Evolutionary conservation across 495 filamentous ascomycete species (phyloP), one percentile per base, ranked within the genome.

Genomic region (Aspergillus taichungensis): DNA sequence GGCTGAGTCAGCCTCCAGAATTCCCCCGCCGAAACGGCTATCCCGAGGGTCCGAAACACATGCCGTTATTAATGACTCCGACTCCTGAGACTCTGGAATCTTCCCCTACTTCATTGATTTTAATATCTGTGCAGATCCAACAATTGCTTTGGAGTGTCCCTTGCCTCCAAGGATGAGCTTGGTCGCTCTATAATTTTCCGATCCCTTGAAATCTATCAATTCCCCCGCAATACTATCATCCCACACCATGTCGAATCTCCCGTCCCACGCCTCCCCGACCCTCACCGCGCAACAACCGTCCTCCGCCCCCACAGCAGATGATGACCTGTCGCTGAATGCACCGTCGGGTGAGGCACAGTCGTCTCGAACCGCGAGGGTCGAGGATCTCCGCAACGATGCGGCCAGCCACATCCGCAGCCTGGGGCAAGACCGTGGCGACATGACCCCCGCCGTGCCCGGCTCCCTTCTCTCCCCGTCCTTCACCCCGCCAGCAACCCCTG

Each of bases 401-500:
- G 36, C 24, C 7, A 60, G 53, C 37, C 52, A 60, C 30, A 42
- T 52, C 29, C 54, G 51, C 42, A 49, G 52, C 32, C 37, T 56
- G 31, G 52, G 46, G 27, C 51, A 47, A 30, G 35, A 52, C 41
- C 42, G 54, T 40, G 41, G 54, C 46, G 54, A 56, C 51, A 36
- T 55, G 10, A 68, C 69, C 27, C 60, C 71, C 37, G 59, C 66
- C 29, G 50, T 76, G 6, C 77, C 76, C 1, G 68, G 64, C 6
- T 73, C 66, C 6, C 70, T 88, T 29, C 66, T 92, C 18, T 86
- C 81, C 34, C 87, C 87, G 0, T 79, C 80, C 36, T 88, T 90
- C 62, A 90, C 87, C 13, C 87, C 87, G 6, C 86, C 86, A 13
- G 61, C 67, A n/a, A 78, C 78, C 5, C 87, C 85, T 1, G 84